Percentiles rank a stretch among this genome's conserved stretches.
Evolutionary conservation across 208 protist genomes (phyloP).

Genomic region (Leishmania tarentolae): DNA sequence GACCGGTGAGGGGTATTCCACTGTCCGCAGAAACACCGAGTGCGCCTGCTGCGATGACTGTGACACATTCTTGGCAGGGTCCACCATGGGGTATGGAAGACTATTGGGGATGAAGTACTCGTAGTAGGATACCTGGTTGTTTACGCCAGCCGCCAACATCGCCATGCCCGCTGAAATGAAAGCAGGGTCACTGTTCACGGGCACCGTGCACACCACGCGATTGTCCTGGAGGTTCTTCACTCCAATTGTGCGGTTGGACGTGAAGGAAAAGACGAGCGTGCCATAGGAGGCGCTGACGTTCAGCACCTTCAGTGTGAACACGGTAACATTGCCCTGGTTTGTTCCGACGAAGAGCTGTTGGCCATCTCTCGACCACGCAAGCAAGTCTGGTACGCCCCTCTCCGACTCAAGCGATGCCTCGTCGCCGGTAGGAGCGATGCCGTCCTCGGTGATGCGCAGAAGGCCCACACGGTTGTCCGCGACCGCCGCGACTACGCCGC

Average conservation of each 20-base stretch:
- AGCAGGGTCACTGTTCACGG: slow-evolving; percentile 85
- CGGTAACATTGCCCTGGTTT: slow-evolving; percentile 72
- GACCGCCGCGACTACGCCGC: slow-evolving; percentile 46
- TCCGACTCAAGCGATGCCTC: slow-evolving; percentile 24
- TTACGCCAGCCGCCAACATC: slow-evolving; percentile 80
- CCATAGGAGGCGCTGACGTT: slow-evolving; percentile 76
- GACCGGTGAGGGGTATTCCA: slow-evolving; percentile 82
- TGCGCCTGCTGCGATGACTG: slow-evolving; percentile 35
- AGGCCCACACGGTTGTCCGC: slow-evolving; percentile 58
- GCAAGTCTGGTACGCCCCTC: slow-evolving; percentile 7
- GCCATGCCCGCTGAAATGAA: slow-evolving; percentile 85
- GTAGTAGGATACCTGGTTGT: slow-evolving; percentile 91
- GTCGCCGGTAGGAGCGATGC: slow-evolving; percentile 31
- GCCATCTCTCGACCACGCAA: slow-evolving; percentile 89
- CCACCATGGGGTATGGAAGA: slow-evolving; percentile 21
- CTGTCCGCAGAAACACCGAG: slow-evolving; percentile 49
- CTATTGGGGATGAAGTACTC: slow-evolving; percentile 64
- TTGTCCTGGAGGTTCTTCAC: slow-evolving; percentile 84
- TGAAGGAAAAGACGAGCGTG: slow-evolving; percentile 80
- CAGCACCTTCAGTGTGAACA: slow-evolving; percentile 82
- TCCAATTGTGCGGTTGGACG: slow-evolving; percentile 82
- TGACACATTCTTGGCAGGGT: slow-evolving; percentile 5
- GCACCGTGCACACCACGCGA: slow-evolving; percentile 62
- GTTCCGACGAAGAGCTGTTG: slow-evolving; percentile 86
- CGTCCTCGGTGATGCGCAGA: slow-evolving; percentile 60